Base-by-base conservation (phyloP, 371 early-diverging fungal genomes). In the Syncephalis fuscata region DNA sequence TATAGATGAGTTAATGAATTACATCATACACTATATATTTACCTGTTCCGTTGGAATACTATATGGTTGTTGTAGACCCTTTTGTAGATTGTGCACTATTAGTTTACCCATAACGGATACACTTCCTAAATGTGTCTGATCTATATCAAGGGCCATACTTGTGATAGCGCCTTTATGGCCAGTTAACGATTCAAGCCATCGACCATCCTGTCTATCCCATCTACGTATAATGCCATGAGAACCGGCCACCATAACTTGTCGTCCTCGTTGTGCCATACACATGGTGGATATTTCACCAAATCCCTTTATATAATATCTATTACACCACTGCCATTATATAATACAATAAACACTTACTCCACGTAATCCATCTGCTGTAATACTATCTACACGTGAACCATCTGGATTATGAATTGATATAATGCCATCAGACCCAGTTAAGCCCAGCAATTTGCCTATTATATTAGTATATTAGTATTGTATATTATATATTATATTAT, bases 111-210 rank as follows among this genome's bases (percentile, higher is more conserved):
- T 42, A 39, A n/a, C 27, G 1, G n/a, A 41, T 14, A 48, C 42
- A 42, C 52, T 52, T 26, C 47, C 52, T 24, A 52, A 36, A 16
- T 47, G 39, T 5, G 47, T 48, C 38, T 52, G 48, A 36, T 52
- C 52, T 10, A 52, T 17, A 23, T 52, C 48, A 24, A 52, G 41
- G 36, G 46, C 52, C 7, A 52, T 37, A 23, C 48, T 27, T 15
- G 52, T 52, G 23, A 52, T 48, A 17, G 47, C 39, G 16, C 41
- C 48, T 10, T 47, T 22, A 36, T 52, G 52, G 11, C 52, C 52
- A 46, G 42, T 46, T 1, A 41, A n/a, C 14, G 16, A 40, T 19
- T 40, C 15, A 22, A 24, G 43, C 17, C 16, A 48, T 21, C 43
- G 5, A 14, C 5, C 10, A 43, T 21, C 21, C 19, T 2, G 23